Evolutionary conservation across 2,329 filamentous ascomycete genomes (phyloP).

Genomic region (Fusarium sarcochroum): DNA sequence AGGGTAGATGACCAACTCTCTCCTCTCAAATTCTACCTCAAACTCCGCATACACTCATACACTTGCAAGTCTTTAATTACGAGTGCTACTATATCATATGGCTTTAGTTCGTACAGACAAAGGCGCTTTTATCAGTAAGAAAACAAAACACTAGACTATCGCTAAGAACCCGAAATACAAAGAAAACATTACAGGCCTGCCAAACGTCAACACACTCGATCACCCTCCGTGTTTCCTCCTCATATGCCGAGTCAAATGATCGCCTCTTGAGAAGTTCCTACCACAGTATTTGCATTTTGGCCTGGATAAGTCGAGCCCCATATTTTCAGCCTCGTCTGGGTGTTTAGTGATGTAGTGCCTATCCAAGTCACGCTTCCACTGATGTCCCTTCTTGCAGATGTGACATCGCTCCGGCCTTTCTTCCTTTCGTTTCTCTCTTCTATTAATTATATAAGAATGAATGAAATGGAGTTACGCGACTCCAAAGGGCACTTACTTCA

Average conservation of each 20-base stretch:
- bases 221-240: slow-evolving; percentile 18
- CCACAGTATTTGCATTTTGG: slow-evolving; percentile 5
- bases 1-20: no score
- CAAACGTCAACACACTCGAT: neutral
- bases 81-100: no score
- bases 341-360: slow-evolving; percentile 21
- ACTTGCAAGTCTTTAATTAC: no score
- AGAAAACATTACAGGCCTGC: neutral
- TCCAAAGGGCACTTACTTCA: slow-evolving; percentile 1
- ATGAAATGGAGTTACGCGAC: fast-evolving
- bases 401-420: slow-evolving; percentile 17
- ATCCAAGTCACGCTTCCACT: slow-evolving; percentile 1
- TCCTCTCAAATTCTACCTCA: no score
- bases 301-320: neutral
- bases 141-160: no score
- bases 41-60: no score
- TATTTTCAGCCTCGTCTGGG: slow-evolving; percentile 2
- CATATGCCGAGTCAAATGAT: slow-evolving; percentile 22
- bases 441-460: neutral
- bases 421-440: slow-evolving; percentile 14
- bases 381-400: slow-evolving; percentile 18
- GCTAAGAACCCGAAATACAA: slow-evolving; percentile 3
- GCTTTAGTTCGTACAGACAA: no score
- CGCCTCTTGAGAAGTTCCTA: slow-evolving; percentile 9
- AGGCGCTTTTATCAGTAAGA: no score